phyloP scores from a whole-genome alignment of 2,329 filamentous ascomycete species.

The Helotiales sp. region DNA sequence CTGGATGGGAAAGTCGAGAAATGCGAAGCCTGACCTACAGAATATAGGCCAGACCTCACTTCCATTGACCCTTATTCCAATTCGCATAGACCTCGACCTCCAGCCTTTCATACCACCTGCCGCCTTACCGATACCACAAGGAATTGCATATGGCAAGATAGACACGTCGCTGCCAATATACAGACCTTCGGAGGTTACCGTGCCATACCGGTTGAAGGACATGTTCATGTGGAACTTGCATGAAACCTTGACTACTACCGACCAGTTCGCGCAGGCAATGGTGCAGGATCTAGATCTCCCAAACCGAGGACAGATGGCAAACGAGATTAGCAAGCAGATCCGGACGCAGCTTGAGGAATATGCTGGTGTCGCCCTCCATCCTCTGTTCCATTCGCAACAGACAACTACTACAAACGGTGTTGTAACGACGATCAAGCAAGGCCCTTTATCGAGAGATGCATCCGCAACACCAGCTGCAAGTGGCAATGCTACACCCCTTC shows the following conservation, averaged over 20 bases:
- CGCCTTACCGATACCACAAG: conserved; percentile 63
- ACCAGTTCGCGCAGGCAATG: conserved; percentile 88
- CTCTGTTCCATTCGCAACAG: conserved; percentile 72
- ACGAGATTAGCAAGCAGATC: conserved; percentile 90
- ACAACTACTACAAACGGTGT: conserved; percentile 34
- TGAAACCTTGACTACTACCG: conserved; percentile 89
- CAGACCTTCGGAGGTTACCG: conserved; percentile 73
- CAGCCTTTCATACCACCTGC: conserved; percentile 70
- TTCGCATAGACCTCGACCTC: conserved; percentile 93
- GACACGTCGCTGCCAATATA: conserved; percentile 79
- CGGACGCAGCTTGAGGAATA: conserved; percentile 95
- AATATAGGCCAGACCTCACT: conserved; percentile 69
- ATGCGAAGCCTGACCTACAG: conserved; percentile 57
- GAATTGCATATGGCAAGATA: conserved; percentile 55
- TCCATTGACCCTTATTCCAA: conserved; percentile 88
- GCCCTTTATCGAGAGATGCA: conserved; percentile 35
- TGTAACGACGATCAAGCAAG: conserved; percentile 34
- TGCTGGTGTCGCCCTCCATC: conserved; percentile 88
- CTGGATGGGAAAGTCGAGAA: conserved; percentile 80
- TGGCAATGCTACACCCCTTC: conserved; percentile 58
- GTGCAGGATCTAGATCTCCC: conserved; percentile 94
- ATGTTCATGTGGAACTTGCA: conserved; percentile 98
- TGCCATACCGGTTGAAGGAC: conserved; percentile 87
- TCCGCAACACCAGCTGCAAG: conserved; percentile 46
- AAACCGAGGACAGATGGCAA: conserved; percentile 65